These are phyloP conservation scores for Dryas drummondii DNA, from an alignment of 306 rosid species.

Conservation along the genomic window DNA sequence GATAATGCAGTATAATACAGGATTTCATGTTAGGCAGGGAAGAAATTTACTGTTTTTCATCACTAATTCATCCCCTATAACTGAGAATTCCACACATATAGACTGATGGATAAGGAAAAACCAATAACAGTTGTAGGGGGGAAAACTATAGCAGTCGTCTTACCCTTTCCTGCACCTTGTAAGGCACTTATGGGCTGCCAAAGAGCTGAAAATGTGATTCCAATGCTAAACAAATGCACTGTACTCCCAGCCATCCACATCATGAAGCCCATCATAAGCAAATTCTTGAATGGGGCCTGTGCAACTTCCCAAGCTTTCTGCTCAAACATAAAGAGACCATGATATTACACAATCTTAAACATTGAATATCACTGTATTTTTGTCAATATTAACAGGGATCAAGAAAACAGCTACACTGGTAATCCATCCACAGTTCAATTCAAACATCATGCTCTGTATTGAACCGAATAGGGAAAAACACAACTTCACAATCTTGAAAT, in stretches of 20 bases:
- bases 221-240: conserved; percentile 94
- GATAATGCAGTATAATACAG: background rate
- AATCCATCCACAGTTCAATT: background rate
- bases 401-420: background rate
- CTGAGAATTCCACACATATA: background rate
- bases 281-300: conserved; percentile 93
- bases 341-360: conserved; percentile 8
- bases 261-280: conserved; percentile 99
- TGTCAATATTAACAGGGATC: background rate
- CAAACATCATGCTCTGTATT: background rate
- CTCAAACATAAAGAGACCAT: conserved; percentile 19
- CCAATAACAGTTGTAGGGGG: background rate
- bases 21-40: background rate
- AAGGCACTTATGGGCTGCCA: conserved; percentile 97
- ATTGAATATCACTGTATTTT: background rate
- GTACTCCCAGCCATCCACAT: conserved; percentile 99
- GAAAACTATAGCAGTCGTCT: background rate
- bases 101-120: background rate
- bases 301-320: conserved; percentile 99
- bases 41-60: background rate
- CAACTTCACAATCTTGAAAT: background rate
- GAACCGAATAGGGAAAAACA: too few species aligned
- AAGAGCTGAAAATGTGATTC: conserved; percentile 97
- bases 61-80: background rate
- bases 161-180: conserved; percentile 91